Evolutionary conservation across 441 rosid genomes (phyloP), one percentile per base, ranked within the genome.

Genomic region (Pelargonium fulgidum): DNA sequence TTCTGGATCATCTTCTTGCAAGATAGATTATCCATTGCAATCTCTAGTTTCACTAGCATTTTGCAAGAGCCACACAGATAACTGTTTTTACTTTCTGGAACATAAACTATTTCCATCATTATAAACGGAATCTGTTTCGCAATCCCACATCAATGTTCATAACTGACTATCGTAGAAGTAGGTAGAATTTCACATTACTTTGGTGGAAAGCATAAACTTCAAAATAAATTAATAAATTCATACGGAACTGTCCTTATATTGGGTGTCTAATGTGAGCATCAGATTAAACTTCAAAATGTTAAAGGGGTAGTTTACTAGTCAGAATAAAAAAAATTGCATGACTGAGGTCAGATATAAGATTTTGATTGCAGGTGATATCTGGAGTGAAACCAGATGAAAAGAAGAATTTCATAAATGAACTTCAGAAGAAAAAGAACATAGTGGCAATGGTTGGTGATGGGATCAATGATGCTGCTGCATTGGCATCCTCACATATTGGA

Each of bases 391-490:
- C 99, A 63, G 82, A 80, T 73, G 91, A 85, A 78, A 94, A 91
- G 76, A 87, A 81, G 78, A 83, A 78, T 52, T 94, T 94, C 76
- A 81, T 94, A 73, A 80, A 58, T 68, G 84, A 83, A 72, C 93
- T 94, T 72, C 97, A 91, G 84, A 81, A 77, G 73, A 84, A 82
- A 68, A 79, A 83, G 68, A 88, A 85, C 33, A 68, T 83, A 50
- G 96, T 91, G 70, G 97, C 97, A 44, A 94, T 94, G 99, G 92
- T 94, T 71, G 99, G 97, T 19, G 99, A 94, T 80, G 97, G 99
- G 67, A 91, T 94, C 75, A 94, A 94, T 71, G 99, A 91, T 85
- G 99, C 97, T 69, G 92, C 97, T 69, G 97, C 99, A 33, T 83
- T 94, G 83, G 99, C 99, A 74, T 87, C 86, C 66, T 80, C 96